A percentile compares a stretch with the other conserved stretches of the same genome.
These are phyloP conservation scores for Metarhizium album DNA, from an alignment of 2,329 filamentous ascomycete species.

Conservation along the genomic window DNA sequence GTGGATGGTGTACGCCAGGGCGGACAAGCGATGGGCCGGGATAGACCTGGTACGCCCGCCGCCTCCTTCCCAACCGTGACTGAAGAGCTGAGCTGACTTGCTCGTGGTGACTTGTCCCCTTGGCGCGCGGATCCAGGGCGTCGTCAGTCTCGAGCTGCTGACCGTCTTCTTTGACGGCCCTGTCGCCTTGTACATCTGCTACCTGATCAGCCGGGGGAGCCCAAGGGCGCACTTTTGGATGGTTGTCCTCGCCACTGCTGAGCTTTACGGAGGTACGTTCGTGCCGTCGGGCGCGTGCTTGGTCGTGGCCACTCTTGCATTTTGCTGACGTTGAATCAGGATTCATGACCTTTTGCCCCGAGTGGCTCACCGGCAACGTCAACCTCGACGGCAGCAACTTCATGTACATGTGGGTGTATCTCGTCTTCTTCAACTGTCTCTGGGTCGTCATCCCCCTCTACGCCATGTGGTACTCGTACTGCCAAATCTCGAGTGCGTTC, in stretches of 20 bases:
- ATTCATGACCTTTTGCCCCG: conserved; percentile 62
- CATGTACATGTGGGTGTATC: conserved; percentile 58
- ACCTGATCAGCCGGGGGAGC: conserved; percentile 45
- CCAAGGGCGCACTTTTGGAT: conserved; percentile 49
- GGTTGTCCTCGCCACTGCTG: conserved; percentile 53
- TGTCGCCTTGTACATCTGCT: conserved; percentile 48
- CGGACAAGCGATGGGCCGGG: conserved; percentile 53
- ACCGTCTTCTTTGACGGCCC: conserved; percentile 54
- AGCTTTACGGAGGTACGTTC: conserved; percentile 57
- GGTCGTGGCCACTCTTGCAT: neutral
- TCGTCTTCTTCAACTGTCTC: conserved; percentile 58
- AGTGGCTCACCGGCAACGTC: conserved; percentile 52
- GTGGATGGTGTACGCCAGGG: conserved; percentile 60
- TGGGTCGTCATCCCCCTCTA: conserved; percentile 57
- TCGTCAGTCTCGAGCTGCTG: conserved; percentile 54
- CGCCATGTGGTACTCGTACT: conserved; percentile 42
- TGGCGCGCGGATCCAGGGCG: conserved; percentile 25
- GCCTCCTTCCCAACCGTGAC: neutral
- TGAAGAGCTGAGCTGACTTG: conserved; percentile 2
- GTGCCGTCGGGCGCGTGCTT: conserved; percentile 10
- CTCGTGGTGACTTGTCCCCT: neutral
- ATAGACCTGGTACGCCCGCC: conserved; percentile 40
- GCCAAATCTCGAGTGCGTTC: conserved; percentile 46
- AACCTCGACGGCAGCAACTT: conserved; percentile 57
- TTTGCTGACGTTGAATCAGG: conserved; percentile 24